Percentiles rank a stretch among this genome's conserved stretches.
Conservation (phyloP, 1,139 yeast species). For the Debaryomyces sp. region DNA sequence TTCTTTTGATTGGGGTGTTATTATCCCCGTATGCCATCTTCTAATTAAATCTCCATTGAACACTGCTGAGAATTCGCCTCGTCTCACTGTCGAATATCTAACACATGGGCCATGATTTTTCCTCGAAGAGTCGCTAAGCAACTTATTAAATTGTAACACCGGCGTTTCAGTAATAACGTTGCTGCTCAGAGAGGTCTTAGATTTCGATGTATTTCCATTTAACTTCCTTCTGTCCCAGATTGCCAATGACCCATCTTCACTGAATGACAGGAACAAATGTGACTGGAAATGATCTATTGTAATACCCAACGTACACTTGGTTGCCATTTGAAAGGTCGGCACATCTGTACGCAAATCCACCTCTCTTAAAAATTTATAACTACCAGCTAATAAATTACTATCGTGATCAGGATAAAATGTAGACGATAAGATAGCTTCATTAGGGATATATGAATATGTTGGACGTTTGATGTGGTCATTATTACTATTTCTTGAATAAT, state of each 20-base stretch:
- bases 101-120: slow-evolving; percentile 67
- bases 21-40: slow-evolving; percentile 77
- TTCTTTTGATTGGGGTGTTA: slow-evolving; percentile 42
- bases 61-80: slow-evolving; percentile 78
- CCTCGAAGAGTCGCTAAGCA: slow-evolving; percentile 65
- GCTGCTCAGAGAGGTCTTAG: slow-evolving; percentile 15
- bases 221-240: slow-evolving; percentile 86
- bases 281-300: slow-evolving; percentile 66
- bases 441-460: slow-evolving; percentile 61
- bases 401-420: slow-evolving; percentile 67
- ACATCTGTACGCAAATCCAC: slow-evolving; percentile 72
- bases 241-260: slow-evolving; percentile 84
- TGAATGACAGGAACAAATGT: slow-evolving; percentile 68
- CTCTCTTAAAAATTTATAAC: slow-evolving; percentile 77
- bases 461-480: slow-evolving; percentile 57
- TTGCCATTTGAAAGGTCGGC: slow-evolving; percentile 74
- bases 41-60: slow-evolving; percentile 78
- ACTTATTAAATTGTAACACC: slow-evolving; percentile 63
- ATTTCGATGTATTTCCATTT: slow-evolving; percentile 22
- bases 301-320: slow-evolving; percentile 72
- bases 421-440: slow-evolving; percentile 74
- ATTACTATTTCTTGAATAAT: slow-evolving; percentile 44
- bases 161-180: slow-evolving; percentile 55
- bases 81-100: slow-evolving; percentile 67
- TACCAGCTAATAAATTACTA: slow-evolving; percentile 65